A percentile compares a stretch with the other conserved stretches of the same genome.
Conservation (phyloP, 805 yeast genomes). For the Metschnikowia koreensis region DNA sequence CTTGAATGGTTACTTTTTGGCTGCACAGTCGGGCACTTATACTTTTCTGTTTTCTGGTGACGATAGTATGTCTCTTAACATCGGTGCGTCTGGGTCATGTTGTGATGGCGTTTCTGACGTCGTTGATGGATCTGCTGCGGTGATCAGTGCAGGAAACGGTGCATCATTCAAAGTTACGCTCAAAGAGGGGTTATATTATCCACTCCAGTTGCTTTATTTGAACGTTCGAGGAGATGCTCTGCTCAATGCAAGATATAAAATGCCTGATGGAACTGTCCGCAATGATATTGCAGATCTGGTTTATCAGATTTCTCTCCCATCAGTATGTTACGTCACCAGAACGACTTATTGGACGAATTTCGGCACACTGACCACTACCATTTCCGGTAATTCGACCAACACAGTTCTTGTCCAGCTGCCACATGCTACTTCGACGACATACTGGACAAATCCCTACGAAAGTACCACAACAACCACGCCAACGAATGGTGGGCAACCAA, state of each 20-base stretch:
- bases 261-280: too few species aligned
- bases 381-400: too few species aligned
- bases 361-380: slow-evolving; percentile 11
- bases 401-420: slow-evolving; percentile 9
- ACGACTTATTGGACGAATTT: slow-evolving; percentile 5
- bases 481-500: slow-evolving; percentile 6
- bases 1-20: slow-evolving; percentile 12
- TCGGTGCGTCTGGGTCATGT: background rate
- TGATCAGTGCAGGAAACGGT: background rate
- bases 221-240: too few species aligned
- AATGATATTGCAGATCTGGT: too few species aligned
- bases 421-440: slow-evolving; percentile 12
- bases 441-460: slow-evolving; percentile 10
- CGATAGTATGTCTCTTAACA: slow-evolving; percentile 5
- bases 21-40: slow-evolving; percentile 9
- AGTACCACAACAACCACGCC: slow-evolving; percentile 7
- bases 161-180: background rate
- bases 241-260: too few species aligned
- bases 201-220: background rate
- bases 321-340: too few species aligned
- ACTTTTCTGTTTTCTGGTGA: slow-evolving; percentile 11
- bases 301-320: too few species aligned
- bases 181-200: background rate
- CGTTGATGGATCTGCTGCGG: background rate
- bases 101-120: background rate